Evolutionary conservation across 1,139 yeast species (phyloP).

Genomic region (Saccharomycopsis phalli): DNA sequence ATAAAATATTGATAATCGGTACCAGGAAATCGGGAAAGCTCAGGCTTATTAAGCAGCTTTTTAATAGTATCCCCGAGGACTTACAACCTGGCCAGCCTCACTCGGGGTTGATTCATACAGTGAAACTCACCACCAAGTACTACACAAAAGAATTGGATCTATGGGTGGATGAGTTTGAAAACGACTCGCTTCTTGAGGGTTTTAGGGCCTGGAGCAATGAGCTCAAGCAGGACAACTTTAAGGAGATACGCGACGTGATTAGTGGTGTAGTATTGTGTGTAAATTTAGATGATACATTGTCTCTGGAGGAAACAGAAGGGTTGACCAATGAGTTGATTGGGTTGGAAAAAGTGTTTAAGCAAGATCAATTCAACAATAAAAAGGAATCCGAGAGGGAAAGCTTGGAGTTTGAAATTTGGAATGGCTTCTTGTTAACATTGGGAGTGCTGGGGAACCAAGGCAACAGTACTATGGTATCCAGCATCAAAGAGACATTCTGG

Average conservation of each 20-base stretch:
- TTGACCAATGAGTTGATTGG: conserved; percentile 8
- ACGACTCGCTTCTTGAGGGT: neutral
- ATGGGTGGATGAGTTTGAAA: conserved; percentile 18
- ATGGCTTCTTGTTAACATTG: conserved; percentile 12
- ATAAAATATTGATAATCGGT: conserved; percentile 18
- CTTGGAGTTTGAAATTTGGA: conserved; percentile 9
- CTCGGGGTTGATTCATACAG: conserved; percentile 18
- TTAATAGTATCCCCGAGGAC: conserved; percentile 11
- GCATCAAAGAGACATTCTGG: conserved; percentile 16
- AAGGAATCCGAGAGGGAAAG: neutral
- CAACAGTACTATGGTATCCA: neutral
- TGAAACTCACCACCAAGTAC: conserved; percentile 17
- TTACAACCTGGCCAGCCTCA: conserved; percentile 1
- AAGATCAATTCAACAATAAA: conserved; percentile 3
- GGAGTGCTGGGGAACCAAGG: conserved; percentile 7
- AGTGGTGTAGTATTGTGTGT: conserved; percentile 17
- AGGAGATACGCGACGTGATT: conserved; percentile 19
- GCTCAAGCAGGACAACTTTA: conserved; percentile 10
- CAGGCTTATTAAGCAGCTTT: conserved; percentile 11
- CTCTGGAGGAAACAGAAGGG: neutral
- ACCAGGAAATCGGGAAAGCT: conserved; percentile 15
- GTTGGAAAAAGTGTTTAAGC: conserved; percentile 5
- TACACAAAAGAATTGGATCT: conserved; percentile 12
- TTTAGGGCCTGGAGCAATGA: conserved; percentile 13
- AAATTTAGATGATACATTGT: conserved; percentile 1